Percentiles rank a stretch among this genome's conserved stretches.
phyloP scores from a whole-genome alignment of 2,329 filamentous ascomycete genomes.

The Magnaporthiopsis incrustans region DNA sequence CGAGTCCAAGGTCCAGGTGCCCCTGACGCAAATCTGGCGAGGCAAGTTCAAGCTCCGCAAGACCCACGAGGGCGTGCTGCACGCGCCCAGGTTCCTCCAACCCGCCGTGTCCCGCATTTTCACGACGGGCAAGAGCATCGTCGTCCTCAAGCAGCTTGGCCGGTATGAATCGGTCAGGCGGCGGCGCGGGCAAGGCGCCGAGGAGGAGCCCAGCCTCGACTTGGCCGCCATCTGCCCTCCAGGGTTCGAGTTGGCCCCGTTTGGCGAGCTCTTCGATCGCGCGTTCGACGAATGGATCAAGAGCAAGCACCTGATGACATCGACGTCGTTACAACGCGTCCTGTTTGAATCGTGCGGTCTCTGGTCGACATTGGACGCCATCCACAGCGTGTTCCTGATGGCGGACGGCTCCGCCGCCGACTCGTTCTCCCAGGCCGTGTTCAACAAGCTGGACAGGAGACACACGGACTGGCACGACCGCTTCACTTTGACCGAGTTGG shows the following conservation, averaged over 20 bases:
- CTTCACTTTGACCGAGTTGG: conserved; percentile 70
- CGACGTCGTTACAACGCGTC: conserved; percentile 53
- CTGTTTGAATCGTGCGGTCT: conserved; percentile 66
- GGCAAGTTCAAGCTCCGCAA: conserved; percentile 61
- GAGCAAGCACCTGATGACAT: conserved; percentile 64
- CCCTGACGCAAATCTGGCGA: conserved; percentile 65
- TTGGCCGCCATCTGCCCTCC: conserved; percentile 47
- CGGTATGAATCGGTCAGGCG: conserved; percentile 32
- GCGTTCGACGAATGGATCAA: conserved; percentile 72
- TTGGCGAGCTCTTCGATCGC: conserved; percentile 64
- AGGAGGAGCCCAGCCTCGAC: conserved; percentile 39
- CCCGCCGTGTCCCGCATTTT: conserved; percentile 66
- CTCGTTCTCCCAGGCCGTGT: conserved; percentile 59
- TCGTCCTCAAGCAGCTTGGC: conserved; percentile 69
- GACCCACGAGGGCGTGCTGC: conserved; percentile 50
- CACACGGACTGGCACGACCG: conserved; percentile 66
- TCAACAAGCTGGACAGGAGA: conserved; percentile 62
- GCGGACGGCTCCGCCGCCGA: conserved; percentile 63
- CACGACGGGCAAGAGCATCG: conserved; percentile 78
- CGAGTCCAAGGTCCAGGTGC: conserved; percentile 45
- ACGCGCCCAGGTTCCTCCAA: conserved; percentile 68
- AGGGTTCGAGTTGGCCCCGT: conserved; percentile 49
- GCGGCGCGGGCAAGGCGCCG: conserved; percentile 12
- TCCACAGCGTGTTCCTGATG: conserved; percentile 70
- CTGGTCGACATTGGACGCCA: conserved; percentile 51